Evolutionary conservation across 805 yeast species (phyloP).

Genomic region (Wickerhamiella vanderwaltii): DNA sequence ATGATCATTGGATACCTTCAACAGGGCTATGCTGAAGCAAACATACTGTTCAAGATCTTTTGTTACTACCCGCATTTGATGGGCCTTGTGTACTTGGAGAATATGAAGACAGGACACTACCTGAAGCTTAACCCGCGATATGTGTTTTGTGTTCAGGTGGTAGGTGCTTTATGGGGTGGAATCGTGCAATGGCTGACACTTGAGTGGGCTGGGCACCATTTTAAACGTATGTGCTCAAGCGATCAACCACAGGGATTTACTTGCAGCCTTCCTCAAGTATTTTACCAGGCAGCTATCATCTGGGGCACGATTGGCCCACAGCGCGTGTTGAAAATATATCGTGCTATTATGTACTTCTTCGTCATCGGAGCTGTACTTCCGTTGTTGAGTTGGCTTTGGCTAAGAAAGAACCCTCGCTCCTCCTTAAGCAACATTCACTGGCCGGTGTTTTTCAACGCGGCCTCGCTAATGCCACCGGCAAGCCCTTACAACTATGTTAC

Average conservation of each 20-base stretch:
- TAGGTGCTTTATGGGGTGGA: conserved; percentile 36
- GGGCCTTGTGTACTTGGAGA: conserved; percentile 42
- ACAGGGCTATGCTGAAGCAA: conserved; percentile 50
- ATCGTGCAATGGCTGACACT: conserved; percentile 35
- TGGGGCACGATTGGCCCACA: conserved; percentile 62
- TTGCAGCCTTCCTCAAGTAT: conserved; percentile 36
- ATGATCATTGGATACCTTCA: conserved; percentile 51
- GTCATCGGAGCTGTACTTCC: conserved; percentile 43
- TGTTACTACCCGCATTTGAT: conserved; percentile 44
- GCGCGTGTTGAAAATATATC: conserved; percentile 44
- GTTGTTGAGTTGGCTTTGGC: conserved; percentile 30
- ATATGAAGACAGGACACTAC: conserved; percentile 55
- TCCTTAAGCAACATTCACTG: conserved; percentile 42
- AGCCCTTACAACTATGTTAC: conserved; percentile 55
- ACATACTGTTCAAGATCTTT: conserved; percentile 49
- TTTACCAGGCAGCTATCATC: conserved; percentile 43
- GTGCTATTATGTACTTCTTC: conserved; percentile 46
- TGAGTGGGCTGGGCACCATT: conserved; percentile 32
- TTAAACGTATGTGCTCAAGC: conserved; percentile 34
- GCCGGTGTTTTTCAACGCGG: conserved; percentile 51
- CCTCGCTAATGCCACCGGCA: conserved; percentile 63
- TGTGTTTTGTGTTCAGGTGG: conserved; percentile 40
- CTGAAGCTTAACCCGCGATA: conserved; percentile 51
- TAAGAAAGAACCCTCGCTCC: conserved; percentile 32
- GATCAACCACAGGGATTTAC: conserved; percentile 36